Conservation (phyloP, 2,329 filamentous ascomycete genomes). For the Alternaria sp. region DNA sequence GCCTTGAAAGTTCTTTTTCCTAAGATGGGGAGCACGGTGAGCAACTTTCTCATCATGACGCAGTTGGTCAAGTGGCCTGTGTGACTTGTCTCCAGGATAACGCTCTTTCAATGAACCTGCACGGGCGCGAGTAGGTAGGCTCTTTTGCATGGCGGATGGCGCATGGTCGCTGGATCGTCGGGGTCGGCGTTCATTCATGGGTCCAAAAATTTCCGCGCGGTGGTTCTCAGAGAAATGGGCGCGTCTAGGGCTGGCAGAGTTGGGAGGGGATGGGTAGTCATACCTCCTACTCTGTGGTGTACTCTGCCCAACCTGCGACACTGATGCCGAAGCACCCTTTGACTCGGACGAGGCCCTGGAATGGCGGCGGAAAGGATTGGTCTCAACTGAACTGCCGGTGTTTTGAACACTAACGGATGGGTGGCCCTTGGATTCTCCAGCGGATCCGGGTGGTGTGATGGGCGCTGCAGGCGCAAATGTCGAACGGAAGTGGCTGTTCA, state of each 20-base stretch:
- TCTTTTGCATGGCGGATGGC: slow-evolving; percentile 31
- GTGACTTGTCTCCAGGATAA: slow-evolving; percentile 70
- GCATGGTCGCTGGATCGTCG: slow-evolving; percentile 46
- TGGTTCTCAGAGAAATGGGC: slow-evolving; percentile 44
- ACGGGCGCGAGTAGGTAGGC: slow-evolving; percentile 39
- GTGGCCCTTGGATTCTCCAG: slow-evolving; percentile 35
- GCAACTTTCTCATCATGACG: slow-evolving; percentile 69
- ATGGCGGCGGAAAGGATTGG: slow-evolving; percentile 55
- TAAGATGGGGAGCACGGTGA: slow-evolving; percentile 71
- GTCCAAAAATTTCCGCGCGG: slow-evolving; percentile 44
- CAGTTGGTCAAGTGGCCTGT: slow-evolving; percentile 73
- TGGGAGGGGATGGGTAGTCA: slow-evolving; percentile 61
- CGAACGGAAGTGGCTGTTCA: slow-evolving; percentile 64
- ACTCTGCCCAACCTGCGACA: slow-evolving; percentile 25
- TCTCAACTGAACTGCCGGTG: slow-evolving; percentile 50
- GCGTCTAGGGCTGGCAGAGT: slow-evolving; percentile 63
- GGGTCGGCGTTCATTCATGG: slow-evolving; percentile 39
- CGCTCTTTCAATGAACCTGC: slow-evolving; percentile 65
- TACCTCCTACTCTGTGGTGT: slow-evolving; percentile 38
- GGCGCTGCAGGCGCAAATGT: slow-evolving; percentile 52
- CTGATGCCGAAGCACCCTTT: slow-evolving; percentile 32
- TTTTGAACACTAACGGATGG: slow-evolving; percentile 41
- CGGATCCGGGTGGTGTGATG: slow-evolving; percentile 43
- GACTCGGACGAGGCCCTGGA: slow-evolving; percentile 42
- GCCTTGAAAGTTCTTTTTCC: slow-evolving; percentile 70